Conservation (phyloP, 768 basidiomycete species). For the Boletus rubescentipes region DNA sequence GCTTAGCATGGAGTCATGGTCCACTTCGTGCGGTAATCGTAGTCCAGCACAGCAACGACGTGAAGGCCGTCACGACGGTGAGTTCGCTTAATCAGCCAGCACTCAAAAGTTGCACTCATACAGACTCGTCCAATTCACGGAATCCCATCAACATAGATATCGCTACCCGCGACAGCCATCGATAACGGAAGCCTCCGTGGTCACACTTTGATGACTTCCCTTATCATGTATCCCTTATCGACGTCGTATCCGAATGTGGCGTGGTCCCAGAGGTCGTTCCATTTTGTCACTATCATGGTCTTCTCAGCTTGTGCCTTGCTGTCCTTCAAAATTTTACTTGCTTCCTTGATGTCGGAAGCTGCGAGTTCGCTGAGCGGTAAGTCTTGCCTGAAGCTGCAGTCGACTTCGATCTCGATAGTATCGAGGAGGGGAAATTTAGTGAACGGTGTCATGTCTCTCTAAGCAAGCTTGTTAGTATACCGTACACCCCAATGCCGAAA, state of each 20-base stretch:
- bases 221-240: neutral
- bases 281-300: neutral
- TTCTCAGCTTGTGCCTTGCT: slow-evolving; percentile 7
- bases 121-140: too few relatives aligned
- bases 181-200: slow-evolving; percentile 9
- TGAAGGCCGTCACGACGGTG: too few relatives aligned
- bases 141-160: neutral
- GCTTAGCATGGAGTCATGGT: too few relatives aligned
- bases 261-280: neutral
- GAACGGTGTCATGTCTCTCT: neutral
- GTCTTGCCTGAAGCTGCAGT: neutral
- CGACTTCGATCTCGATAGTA: slow-evolving; percentile 1
- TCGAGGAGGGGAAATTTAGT: neutral
- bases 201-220: slow-evolving; percentile 5
- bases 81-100: too few relatives aligned
- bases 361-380: neutral
- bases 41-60: too few relatives aligned
- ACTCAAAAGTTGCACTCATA: too few relatives aligned
- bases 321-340: neutral
- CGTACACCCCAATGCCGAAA: neutral
- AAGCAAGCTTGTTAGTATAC: neutral
- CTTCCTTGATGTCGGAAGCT: neutral
- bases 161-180: slow-evolving; percentile 10
- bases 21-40: too few relatives aligned
- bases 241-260: neutral